Evolutionary conservation across 805 yeast species (phyloP).

Genomic region (Saturnispora serradocipensis): DNA sequence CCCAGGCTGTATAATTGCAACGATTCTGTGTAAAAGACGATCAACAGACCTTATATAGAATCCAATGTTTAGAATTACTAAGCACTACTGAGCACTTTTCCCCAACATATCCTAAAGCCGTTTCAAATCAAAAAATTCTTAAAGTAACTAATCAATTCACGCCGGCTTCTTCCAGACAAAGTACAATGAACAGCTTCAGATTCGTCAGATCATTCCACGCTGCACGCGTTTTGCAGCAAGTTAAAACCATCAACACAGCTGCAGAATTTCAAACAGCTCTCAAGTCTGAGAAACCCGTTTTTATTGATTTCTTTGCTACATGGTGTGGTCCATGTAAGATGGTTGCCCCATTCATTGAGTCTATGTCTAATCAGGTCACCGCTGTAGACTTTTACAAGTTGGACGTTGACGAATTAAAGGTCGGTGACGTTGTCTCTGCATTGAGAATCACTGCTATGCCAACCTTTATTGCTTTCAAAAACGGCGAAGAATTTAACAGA

Average conservation of each 20-base stretch:
- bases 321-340: slow-evolving; percentile 80
- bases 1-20: slow-evolving; percentile 9
- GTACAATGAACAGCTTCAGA: slow-evolving; percentile 5
- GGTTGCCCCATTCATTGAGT: slow-evolving; percentile 48
- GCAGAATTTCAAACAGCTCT: neutral
- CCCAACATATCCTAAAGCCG: slow-evolving; percentile 4
- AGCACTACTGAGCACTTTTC: neutral
- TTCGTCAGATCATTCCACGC: slow-evolving; percentile 6
- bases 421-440: slow-evolving; percentile 44
- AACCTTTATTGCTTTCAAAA: slow-evolving; percentile 53
- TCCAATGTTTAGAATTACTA: neutral
- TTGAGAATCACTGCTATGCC: slow-evolving; percentile 70
- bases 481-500: slow-evolving; percentile 47
- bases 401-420: slow-evolving; percentile 53
- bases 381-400: slow-evolving; percentile 57
- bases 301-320: slow-evolving; percentile 60
- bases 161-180: neutral
- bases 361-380: slow-evolving; percentile 33
- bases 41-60: neutral
- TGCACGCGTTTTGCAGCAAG: slow-evolving; percentile 1
- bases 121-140: neutral
- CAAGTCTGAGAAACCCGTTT: slow-evolving; percentile 10
- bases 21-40: too few relatives aligned
- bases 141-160: neutral
- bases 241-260: neutral